A percentile compares a stretch with the other conserved stretches of the same genome.
Evolutionary conservation across 495 filamentous ascomycete species (phyloP).

Genomic region (Jackrogersella multiformis): DNA sequence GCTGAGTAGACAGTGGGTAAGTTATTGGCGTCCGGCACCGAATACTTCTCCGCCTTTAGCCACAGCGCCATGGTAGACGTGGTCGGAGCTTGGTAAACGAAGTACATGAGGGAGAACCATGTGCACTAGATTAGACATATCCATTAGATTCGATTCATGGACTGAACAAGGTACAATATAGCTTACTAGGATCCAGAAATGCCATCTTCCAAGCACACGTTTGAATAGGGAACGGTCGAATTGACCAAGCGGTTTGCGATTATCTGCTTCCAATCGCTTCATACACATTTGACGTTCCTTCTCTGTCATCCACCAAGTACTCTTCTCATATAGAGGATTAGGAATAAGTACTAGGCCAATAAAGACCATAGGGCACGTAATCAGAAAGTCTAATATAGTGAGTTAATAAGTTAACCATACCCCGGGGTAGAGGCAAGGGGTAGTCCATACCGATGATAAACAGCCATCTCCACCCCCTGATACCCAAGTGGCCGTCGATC

Average conservation of each 20-base stretch:
- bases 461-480: conserved; percentile 47
- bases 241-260: conserved; percentile 42
- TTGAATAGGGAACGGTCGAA: conserved; percentile 39
- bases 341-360: conserved; percentile 43
- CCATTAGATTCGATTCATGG: not conserved
- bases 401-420: not conserved
- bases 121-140: conserved; percentile 7
- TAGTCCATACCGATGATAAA: conserved; percentile 40
- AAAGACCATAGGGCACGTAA: conserved; percentile 44
- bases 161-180: not conserved
- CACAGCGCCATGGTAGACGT: conserved; percentile 28
- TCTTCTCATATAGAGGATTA: conserved; percentile 36
- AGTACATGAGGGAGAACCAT: conserved; percentile 32
- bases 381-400: conserved; percentile 26
- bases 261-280: conserved; percentile 41
- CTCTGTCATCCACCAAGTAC: conserved; percentile 39
- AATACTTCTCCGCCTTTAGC: conserved; percentile 27
- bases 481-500: conserved; percentile 37
- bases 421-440: not conserved
- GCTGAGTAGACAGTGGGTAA: conserved; percentile 24
- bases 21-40: conserved; percentile 27
- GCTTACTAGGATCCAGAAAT: conserved; percentile 39
- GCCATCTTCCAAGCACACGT: conserved; percentile 46
- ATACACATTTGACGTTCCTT: conserved; percentile 45
- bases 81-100: conserved; percentile 30